phyloP scores from a whole-genome alignment of 352 stramenopile species.

The Globisporangium lucens region DNA sequence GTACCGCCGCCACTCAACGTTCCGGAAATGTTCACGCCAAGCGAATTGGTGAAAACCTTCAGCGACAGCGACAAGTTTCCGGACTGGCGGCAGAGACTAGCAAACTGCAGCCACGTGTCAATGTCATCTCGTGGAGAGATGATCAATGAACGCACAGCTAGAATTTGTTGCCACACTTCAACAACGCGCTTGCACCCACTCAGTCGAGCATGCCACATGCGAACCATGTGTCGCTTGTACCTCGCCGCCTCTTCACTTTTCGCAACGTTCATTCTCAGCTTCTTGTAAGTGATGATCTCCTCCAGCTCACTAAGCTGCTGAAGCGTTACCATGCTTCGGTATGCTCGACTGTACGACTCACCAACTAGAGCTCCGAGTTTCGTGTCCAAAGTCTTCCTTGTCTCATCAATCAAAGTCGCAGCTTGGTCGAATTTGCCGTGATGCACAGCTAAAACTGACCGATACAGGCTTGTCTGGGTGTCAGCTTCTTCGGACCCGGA shows the following conservation, averaged over 20 bases:
- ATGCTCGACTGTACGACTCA: constrained; percentile 96
- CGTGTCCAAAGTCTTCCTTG: constrained; percentile 91
- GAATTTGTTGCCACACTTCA: constrained; percentile 91
- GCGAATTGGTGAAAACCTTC: constrained; percentile 81
- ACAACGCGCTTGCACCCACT: constrained; percentile 90
- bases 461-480: constrained; percentile 61
- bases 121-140: constrained; percentile 85
- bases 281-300: constrained; percentile 96
- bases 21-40: constrained; percentile 51
- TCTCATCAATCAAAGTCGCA: constrained; percentile 91
- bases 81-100: constrained; percentile 88
- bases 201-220: constrained; percentile 85
- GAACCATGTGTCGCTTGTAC: constrained; percentile 81
- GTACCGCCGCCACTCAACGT: constrained; percentile 18
- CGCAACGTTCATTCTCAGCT: constrained; percentile 64
- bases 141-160: constrained; percentile 92
- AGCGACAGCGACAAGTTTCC: constrained; percentile 83
- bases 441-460: constrained; percentile 93
- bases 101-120: constrained; percentile 91
- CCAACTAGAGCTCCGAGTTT: constrained; percentile 94
- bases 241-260: constrained; percentile 72
- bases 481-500: constrained; percentile 18
- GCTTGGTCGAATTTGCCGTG: constrained; percentile 92
- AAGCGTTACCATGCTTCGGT: constrained; percentile 95
- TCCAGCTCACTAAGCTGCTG: constrained; percentile 97